These are phyloP conservation scores for Calonectria hawksworthii DNA, from an alignment of 2,329 filamentous ascomycete genomes.

Conservation along the genomic window DNA sequence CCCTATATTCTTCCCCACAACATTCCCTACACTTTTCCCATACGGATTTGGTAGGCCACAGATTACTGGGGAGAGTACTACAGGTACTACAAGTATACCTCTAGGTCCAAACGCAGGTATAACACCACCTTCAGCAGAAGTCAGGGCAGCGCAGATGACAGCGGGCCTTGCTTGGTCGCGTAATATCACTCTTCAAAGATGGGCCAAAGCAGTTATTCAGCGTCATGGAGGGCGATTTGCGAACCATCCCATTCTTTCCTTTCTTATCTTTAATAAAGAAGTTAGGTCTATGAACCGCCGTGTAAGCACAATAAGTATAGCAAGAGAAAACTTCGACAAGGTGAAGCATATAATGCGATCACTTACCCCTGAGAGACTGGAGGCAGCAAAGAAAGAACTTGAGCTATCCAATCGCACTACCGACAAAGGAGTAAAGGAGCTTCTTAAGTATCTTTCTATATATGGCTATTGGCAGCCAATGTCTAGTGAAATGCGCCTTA, in stretches of 20 bases:
- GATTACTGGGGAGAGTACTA: background rate
- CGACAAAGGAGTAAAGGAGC: slow-evolving; percentile 15
- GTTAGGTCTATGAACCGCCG: slow-evolving; percentile 4
- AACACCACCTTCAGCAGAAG: background rate
- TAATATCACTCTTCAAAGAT: slow-evolving; percentile 5
- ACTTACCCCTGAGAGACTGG: background rate
- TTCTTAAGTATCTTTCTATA: slow-evolving; percentile 7
- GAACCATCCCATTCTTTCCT: background rate
- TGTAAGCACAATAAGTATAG: slow-evolving; percentile 11
- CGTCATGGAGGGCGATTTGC: background rate
- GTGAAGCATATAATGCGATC: background rate
- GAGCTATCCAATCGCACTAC: background rate
- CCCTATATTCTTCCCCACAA: background rate
- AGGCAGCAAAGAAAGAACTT: background rate
- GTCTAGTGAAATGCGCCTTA: slow-evolving; percentile 1
- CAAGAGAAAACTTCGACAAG: background rate
- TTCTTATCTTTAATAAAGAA: slow-evolving; percentile 16
- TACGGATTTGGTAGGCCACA: background rate
- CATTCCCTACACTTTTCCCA: slow-evolving; percentile 16
- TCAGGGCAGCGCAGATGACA: background rate
- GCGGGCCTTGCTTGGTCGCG: background rate
- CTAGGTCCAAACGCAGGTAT: background rate
- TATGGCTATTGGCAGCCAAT: slow-evolving; percentile 17
- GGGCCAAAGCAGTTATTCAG: background rate
- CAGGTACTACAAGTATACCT: no score